phyloP scores from a whole-genome alignment of 2,329 filamentous ascomycete species.

The Nigrospora oryzae region DNA sequence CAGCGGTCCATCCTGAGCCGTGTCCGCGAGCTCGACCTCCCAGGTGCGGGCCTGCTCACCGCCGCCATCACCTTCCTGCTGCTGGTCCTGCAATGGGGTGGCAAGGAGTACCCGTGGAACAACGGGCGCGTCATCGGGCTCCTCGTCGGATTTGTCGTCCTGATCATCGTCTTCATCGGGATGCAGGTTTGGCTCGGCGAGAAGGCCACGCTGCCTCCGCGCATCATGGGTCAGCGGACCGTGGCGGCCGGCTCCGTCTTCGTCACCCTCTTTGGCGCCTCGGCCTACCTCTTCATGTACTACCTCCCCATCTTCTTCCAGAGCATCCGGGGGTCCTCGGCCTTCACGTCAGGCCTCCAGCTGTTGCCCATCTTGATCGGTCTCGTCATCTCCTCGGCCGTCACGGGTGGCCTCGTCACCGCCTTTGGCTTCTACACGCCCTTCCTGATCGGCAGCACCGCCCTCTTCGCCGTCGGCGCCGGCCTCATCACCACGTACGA shows the following conservation, averaged over 20 bases:
- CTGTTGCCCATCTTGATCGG: slow-evolving; percentile 42
- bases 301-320: slow-evolving; percentile 14
- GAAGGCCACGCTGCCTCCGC: slow-evolving; percentile 7
- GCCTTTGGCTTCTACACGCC: slow-evolving; percentile 32
- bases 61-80: slow-evolving; percentile 43
- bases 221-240: slow-evolving; percentile 5
- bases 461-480: slow-evolving; percentile 31
- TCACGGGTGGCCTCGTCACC: slow-evolving; percentile 24
- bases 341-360: slow-evolving; percentile 44
- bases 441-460: slow-evolving; percentile 25
- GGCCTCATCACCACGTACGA: slow-evolving; percentile 43
- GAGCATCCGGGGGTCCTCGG: slow-evolving; percentile 9
- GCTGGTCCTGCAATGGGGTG: slow-evolving; percentile 49
- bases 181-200: slow-evolving; percentile 5
- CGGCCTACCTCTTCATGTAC: slow-evolving; percentile 9
- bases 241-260: slow-evolving; percentile 7
- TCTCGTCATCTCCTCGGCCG: slow-evolving; percentile 34
- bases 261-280: slow-evolving; percentile 5
- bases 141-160: slow-evolving; percentile 7
- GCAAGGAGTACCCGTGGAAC: slow-evolving; percentile 40
- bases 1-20: slow-evolving; percentile 24
- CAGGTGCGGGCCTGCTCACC: slow-evolving; percentile 38
- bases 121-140: slow-evolving; percentile 23
- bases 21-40: slow-evolving; percentile 37
- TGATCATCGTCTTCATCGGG: slow-evolving; percentile 5